Base-by-base conservation (phyloP, 106 monocot genomes). In the Cymbidium sinense region DNA sequence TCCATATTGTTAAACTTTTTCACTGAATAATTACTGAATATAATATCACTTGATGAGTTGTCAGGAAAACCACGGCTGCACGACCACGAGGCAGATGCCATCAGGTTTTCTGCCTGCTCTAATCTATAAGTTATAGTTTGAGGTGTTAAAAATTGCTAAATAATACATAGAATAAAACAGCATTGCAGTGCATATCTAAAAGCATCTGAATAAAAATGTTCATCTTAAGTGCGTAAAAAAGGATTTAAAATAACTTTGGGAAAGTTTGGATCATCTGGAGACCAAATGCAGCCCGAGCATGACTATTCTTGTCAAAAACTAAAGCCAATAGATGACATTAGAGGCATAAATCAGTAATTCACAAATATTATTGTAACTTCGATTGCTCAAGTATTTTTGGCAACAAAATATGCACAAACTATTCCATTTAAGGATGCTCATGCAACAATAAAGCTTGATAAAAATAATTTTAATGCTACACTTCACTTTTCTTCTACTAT, bases 11-110 rank as follows among this genome's bases (percentile, higher is more conserved):
- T 79, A 54, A 88, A 43, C 33, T 74, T 86, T 76, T 81, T 89
- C 23, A 81, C 80, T 61, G 91, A 89, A 75, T 83, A 81, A 79
- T 83, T 91, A 58, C 93, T 96, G 74, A 86, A 96, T 71, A 96
- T 94, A 37, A 96, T 74, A 84, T 96, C 96, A 87, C 96, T 90
- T 83, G 88, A 84, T 47, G 80, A 82, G 74, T 96, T 96, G 43
- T 84, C 69, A 11, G 77, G 75, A 73, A 96, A 96, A 77, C 96
- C 96, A 76, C 86, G 87, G 80, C 83, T 73, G 43, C 91, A 94
- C 75, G 91, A 96, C 96, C 74, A 96, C 93, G 86, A 96, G 93
- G 77, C 96, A 96, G 69, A 96, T 82, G 21, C 96, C 96, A 86
- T 96, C 96, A 19, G 96, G 96, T 77, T 96, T 96, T 81, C 79